Evolutionary conservation across 306 rosid species (phyloP), one percentile per base, ranked within the genome.

Genomic region (Begonia loranthoides): DNA sequence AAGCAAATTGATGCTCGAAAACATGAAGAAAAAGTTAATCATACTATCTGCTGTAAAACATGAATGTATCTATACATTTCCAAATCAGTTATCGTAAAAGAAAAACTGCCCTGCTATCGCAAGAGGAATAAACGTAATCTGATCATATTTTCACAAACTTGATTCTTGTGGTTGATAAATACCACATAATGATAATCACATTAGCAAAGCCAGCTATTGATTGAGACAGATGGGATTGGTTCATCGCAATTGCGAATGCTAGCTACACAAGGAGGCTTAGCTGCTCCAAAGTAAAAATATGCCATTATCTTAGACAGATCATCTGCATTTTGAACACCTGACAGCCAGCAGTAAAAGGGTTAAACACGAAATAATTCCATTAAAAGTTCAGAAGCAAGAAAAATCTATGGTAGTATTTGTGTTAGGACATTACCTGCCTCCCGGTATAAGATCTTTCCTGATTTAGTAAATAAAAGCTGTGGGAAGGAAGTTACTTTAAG

Each of bases 301-400:
- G 97, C 95, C 95, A 85, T 90, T 49, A 85, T 73, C 65, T 90
- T 82, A 36, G 97, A 85, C 64, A 77, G 62, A 61, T 89, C 97
- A 17, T 89, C 95, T 50, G 79, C 97, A 57, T 38, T 73, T 65
- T 79, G 79, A 63, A 74, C 71, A 21, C 17, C 97, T 85, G 87
- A 65, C 47, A 66, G 15, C 57, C 43, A 56, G 16, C 56, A 57
- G 17, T 63, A 12, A 33, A 34, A 64, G 46, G 58, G 54, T 52
- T 21, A 33, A 13, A 48, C 21, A 56, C 13, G 14, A 51, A 66
- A 41, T 12, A 51, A 17, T 16, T 33, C 54, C 55, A 58, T 67
- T 45, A 49, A 51, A 17, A 15, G 45, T 41, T 12, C 16, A 47
- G 48, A 39, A 34, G 43, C 16, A 51, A 45, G 9, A 62, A 63